Evolutionary conservation across 2,329 filamentous ascomycete genomes (phyloP).

Genomic region (Ophiobolus disseminans): DNA sequence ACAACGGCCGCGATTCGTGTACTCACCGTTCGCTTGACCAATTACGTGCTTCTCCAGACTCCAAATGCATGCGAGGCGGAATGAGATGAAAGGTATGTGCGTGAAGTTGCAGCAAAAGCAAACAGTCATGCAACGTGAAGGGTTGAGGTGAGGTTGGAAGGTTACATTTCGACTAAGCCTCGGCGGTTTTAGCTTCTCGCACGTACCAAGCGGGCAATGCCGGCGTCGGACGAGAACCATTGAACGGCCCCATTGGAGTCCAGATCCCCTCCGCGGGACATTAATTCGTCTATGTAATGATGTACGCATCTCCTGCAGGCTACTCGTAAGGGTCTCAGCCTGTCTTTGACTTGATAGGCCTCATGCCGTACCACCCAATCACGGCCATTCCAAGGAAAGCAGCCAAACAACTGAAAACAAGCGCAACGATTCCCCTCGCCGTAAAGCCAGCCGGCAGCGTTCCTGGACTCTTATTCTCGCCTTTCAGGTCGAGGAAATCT

Average conservation of each 20-base stretch:
- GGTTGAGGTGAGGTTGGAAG: slow-evolving; percentile 14
- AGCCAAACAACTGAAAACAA: slow-evolving; percentile 74
- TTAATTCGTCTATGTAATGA: too few species aligned
- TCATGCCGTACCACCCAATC: slow-evolving; percentile 71
- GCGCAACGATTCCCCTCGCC: slow-evolving; percentile 72
- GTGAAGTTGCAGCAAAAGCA: slow-evolving; percentile 22
- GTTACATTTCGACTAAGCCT: slow-evolving; percentile 5
- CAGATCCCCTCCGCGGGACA: too few species aligned
- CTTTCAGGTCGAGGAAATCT: slow-evolving; percentile 63
- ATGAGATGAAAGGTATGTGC: slow-evolving; percentile 19
- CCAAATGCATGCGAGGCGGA: slow-evolving; percentile 5
- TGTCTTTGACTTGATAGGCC: slow-evolving; percentile 27
- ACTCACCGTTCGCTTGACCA: background rate
- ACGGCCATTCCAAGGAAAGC: slow-evolving; percentile 72
- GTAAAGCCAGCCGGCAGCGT: slow-evolving; percentile 74
- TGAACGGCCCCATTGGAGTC: too few species aligned
- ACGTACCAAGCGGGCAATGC: too few species aligned
- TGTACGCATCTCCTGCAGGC: too few species aligned
- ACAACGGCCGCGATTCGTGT: slow-evolving; percentile 3
- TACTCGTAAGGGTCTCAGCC: slow-evolving; percentile 1
- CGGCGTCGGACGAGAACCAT: too few species aligned
- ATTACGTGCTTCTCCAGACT: slow-evolving; percentile 1
- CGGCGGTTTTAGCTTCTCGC: background rate
- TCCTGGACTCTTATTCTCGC: slow-evolving; percentile 61
- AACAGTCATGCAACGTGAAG: slow-evolving; percentile 15